These are phyloP conservation scores for Dendrocalamus sinicus DNA, from an alignment of 176 grass and related monocot genomes.

Conservation along the genomic window DNA sequence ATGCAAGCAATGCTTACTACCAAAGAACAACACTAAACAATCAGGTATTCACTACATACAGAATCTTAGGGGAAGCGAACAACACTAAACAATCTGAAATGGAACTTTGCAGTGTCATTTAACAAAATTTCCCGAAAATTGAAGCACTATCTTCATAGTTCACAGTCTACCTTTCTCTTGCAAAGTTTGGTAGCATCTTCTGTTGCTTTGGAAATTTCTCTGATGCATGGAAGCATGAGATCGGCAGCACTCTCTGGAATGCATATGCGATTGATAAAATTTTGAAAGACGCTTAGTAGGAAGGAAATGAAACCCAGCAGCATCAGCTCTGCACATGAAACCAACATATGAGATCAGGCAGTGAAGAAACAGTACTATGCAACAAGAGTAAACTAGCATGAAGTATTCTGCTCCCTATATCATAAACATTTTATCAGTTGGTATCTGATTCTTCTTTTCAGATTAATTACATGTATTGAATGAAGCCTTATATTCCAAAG, in stretches of 20 bases:
- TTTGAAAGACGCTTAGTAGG: conserved; percentile 64
- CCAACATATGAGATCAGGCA: conserved; percentile 12
- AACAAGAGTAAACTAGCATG: conserved; percentile 9
- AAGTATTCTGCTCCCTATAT: not conserved
- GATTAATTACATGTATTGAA: not conserved
- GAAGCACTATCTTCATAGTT: not conserved
- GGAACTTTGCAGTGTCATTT: not conserved
- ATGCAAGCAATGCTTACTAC: not conserved
- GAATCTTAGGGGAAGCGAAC: not conserved
- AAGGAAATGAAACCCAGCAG: conserved; percentile 82
- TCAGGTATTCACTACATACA: not conserved
- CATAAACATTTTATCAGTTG: conserved; percentile 6
- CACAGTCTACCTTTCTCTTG: conserved; percentile 44
- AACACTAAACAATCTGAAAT: not conserved
- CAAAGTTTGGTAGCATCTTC: conserved; percentile 41
- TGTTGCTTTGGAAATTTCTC: conserved; percentile 19
- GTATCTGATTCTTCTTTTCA: conserved; percentile 1
- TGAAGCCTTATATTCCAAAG: too few species aligned
- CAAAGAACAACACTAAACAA: not conserved
- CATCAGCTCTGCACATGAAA: conserved; percentile 65
- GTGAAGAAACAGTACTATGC: not conserved
- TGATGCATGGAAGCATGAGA: conserved; percentile 65
- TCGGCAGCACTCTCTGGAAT: conserved; percentile 45
- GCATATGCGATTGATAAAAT: conserved; percentile 58
- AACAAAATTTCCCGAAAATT: not conserved